Conservation (phyloP, 495 filamentous ascomycete species). For the Penicillium cataractarum region DNA sequence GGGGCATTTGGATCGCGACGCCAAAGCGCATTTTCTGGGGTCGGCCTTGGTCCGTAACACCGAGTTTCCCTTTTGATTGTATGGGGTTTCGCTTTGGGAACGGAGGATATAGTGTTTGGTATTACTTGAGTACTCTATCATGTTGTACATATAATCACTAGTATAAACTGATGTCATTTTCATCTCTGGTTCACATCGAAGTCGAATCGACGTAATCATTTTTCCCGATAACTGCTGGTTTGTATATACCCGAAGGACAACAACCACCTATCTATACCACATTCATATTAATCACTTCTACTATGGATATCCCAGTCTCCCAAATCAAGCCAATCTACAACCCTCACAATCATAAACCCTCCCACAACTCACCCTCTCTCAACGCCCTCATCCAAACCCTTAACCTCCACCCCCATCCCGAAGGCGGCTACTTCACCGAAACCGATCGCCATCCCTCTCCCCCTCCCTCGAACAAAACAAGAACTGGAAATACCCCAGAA, state of each 20-base stretch:
- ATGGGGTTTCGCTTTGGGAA: neutral
- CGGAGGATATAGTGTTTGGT: neutral
- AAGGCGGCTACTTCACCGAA: conserved; percentile 68
- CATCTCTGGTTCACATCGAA: neutral
- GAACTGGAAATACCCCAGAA: neutral
- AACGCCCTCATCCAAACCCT: conserved; percentile 49
- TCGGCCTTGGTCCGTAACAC: conserved; percentile 16
- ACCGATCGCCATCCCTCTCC: conserved; percentile 63
- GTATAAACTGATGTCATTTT: neutral
- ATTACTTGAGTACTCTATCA: neutral
- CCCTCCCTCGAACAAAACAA: neutral
- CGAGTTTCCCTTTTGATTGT: neutral
- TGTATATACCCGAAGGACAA: neutral
- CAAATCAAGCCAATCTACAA: conserved; percentile 21
- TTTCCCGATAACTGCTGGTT: neutral
- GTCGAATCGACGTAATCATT: conserved; percentile 2
- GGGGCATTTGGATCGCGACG: conserved; percentile 18
- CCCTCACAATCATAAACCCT: conserved; percentile 13
- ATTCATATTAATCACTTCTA: neutral
- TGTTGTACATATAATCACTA: neutral
- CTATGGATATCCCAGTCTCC: conserved; percentile 19
- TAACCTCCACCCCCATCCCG: conserved; percentile 54
- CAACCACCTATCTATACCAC: neutral
- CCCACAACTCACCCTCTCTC: conserved; percentile 11
- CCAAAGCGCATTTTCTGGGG: conserved; percentile 14